Evolutionary conservation across 2,329 filamentous ascomycete genomes (phyloP), one percentile per base, ranked within the genome.

Genomic region (Aureobasidium sp.): DNA sequence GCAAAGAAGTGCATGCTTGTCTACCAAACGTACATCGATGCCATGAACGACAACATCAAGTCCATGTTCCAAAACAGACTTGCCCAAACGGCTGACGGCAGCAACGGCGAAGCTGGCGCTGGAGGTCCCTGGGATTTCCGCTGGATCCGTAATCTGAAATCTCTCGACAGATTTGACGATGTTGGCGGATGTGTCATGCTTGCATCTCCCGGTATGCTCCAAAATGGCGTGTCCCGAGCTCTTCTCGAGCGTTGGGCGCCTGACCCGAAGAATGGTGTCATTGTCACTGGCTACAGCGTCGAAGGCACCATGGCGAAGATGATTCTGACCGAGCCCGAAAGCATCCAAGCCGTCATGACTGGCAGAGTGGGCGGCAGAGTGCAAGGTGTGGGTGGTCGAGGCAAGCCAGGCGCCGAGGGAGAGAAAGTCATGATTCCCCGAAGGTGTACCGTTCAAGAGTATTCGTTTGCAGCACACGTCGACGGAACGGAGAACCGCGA

Each of bases 1-100:
- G 94, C 94, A 0, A 81, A 93, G 64, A 94, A 96, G 74, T 99
- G 94, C 76, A 99, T 99, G 94, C 84, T 96, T 31, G 91, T 97
- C 3, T 99, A 99, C 71, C 94, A 97, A 73, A 99, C 94, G 1
- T 99, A 97, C 69, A 90, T 97, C 51, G 90, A 92, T 51, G 91
- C 92, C 60, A 99, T 99, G 94, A 99, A 99, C 72, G 93, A 97
- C 70, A 97, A 96, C 69, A 97, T 99, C 78, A 96, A 96, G 73
- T 84, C 90, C 11, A 82, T 96, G n/a, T 96, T 96, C 74, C 83
- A 88, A 57, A 91, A 95, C 73, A 85, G 90, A 50, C 95, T 96
- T 84, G 89, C 90, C 10, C 90, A 95, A 71, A 87, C 88, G 0
- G 86, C 85, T 35, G 89, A 89, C 9, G 82, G 82, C 7, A 85